Evolutionary conservation across 2,329 filamentous ascomycete species (phyloP).

Genomic region (Colletotrichum sublineola): DNA sequence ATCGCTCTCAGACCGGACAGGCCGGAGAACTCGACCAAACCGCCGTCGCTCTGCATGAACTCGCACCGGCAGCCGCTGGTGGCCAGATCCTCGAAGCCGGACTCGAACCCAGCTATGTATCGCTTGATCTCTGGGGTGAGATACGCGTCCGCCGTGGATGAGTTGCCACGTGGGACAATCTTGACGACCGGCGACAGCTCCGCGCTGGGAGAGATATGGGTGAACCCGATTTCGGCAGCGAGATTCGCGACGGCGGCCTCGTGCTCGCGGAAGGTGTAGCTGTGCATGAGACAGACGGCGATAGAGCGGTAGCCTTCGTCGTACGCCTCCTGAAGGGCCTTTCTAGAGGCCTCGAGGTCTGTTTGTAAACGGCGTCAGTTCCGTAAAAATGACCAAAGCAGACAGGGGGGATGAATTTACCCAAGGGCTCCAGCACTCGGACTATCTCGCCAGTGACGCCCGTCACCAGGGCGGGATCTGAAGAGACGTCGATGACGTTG

Average conservation of each 20-base stretch:
- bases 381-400: accelerated
- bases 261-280: conserved; percentile 78
- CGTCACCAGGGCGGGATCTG: conserved; percentile 54
- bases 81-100: conserved; percentile 67
- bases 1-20: conserved; percentile 79
- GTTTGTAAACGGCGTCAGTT: not conserved
- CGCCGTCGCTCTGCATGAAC: conserved; percentile 77
- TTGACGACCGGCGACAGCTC: conserved; percentile 75
- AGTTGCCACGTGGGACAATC: conserved; percentile 80
- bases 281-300: conserved; percentile 79
- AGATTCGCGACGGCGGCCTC: conserved; percentile 53
- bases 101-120: conserved; percentile 67
- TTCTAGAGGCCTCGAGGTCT: conserved; percentile 64
- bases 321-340: conserved; percentile 71
- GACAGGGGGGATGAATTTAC: not conserved
- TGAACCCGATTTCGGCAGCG: conserved; percentile 64
- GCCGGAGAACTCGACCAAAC: conserved; percentile 66
- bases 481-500: conserved; percentile 26
- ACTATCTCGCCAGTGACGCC: conserved; percentile 78
- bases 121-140: conserved; percentile 79
- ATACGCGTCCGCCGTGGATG: conserved; percentile 84
- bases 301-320: conserved; percentile 74
- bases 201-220: conserved; percentile 66
- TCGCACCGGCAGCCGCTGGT: conserved; percentile 67
- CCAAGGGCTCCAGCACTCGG: conserved; percentile 71